Base-by-base conservation (phyloP, 2,329 filamentous ascomycete genomes). In the Fusarium temperatum region DNA sequence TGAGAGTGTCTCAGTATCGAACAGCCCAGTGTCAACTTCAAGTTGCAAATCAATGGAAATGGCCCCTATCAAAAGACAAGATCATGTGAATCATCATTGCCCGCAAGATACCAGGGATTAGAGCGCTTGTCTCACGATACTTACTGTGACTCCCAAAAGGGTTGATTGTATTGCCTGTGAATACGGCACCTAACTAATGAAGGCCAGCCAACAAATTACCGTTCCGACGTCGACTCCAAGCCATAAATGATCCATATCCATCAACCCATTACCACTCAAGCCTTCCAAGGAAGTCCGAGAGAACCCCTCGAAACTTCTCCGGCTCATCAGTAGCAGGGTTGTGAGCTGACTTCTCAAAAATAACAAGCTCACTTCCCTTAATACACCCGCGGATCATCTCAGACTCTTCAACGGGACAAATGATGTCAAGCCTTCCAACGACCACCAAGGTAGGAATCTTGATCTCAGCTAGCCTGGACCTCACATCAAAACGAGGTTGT, bases 401-500 rank as follows among this genome's bases (percentile, higher is more conserved):
- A 8, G 64, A 55, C 35, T 68, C 66, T 18, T 68, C 64, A 7
- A 69, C 28, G 0, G 64, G 64, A 14, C 66, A 68, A 22, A 69
- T 28, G 2, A 69, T 47, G 9, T 69, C 66, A 7, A 51, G 45
- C 1, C 51, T 60, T 30, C 66, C 66, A 13, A 68, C 64, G 13
- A 57, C 3, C 5, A 69, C 50, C 44, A 69, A 39, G 1, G 64
- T 57, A n/a, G 57, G 66, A 28, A 35, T 11, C 0, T 63, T 47
- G 5, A 69, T 68, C 39, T 69, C 64, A 3, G 3, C 5, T 8
- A 69, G 6, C 17, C 44, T 56, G 2, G 13, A 22, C 4, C 56
- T 58, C 7, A 63, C 64, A n/a, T 69, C 66, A 7, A 69, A 69
- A 5, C 50, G 50, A 42, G 66, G 66, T 14, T 69, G 66, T 12